phyloP scores from a whole-genome alignment of 2,329 filamentous ascomycete species.

The Tolypocladium tropicale region DNA sequence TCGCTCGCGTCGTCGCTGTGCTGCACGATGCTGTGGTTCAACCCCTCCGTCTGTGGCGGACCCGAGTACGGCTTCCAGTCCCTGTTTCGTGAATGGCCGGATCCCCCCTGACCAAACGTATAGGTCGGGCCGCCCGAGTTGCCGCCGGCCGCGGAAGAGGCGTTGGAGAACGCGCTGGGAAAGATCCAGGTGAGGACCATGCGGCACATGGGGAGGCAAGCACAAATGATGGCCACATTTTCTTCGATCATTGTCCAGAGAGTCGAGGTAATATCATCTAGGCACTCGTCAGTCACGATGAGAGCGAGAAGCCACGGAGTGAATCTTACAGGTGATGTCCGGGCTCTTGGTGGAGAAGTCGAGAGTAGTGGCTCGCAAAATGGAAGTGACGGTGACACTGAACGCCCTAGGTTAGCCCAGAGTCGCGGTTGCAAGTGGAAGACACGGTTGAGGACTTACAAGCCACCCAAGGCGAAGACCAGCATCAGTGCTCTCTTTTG shows the following conservation, averaged over 20 bases:
- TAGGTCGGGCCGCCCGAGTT: conserved; percentile 8
- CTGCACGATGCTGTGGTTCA: conserved; percentile 16
- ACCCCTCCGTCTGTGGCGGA: conserved; percentile 15
- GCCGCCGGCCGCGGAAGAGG: conserved; percentile 3
- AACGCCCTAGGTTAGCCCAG: neutral
- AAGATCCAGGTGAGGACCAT: conserved; percentile 25
- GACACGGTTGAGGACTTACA: conserved; percentile 20
- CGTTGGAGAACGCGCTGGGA: conserved; percentile 19
- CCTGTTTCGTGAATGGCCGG: conserved; percentile 8
- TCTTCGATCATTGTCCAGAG: conserved; percentile 29
- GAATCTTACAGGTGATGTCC: conserved; percentile 23
- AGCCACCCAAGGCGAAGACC: conserved; percentile 30
- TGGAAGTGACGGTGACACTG: conserved; percentile 29
- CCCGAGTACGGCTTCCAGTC: conserved; percentile 22
- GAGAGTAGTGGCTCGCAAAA: conserved; percentile 29
- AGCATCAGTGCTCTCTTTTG: conserved; percentile 30
- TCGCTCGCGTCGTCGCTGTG: conserved; percentile 19
- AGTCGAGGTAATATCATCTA: conserved; percentile 24
- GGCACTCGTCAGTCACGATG: neutral
- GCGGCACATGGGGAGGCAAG: conserved; percentile 29
- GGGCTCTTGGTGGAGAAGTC: conserved; percentile 26
- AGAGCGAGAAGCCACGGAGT: neutral
- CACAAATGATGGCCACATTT: conserved; percentile 28
- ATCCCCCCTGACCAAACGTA: conserved; percentile 10
- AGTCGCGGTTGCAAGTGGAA: neutral